phyloP scores from a whole-genome alignment of 768 basidiomycete genomes.

The Mycena rebaudengoi region DNA sequence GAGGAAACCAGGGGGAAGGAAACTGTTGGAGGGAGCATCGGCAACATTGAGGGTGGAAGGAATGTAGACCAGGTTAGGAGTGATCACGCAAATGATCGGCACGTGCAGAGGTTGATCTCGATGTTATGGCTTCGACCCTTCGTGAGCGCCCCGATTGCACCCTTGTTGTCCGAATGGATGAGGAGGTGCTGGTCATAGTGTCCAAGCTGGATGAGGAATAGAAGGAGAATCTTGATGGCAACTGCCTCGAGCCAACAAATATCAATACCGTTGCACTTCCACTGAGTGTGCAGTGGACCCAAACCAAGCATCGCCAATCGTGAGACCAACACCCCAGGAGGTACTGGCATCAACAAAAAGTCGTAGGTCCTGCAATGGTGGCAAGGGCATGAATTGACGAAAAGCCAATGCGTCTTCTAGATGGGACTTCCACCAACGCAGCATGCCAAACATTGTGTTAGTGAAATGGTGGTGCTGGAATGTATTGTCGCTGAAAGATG shows the following conservation, averaged over 20 bases:
- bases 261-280: constrained; percentile 22
- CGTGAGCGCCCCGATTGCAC: background rate
- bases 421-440: constrained; percentile 43
- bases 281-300: constrained; percentile 29
- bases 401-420: background rate
- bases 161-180: constrained; percentile 1
- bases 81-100: background rate
- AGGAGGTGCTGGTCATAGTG: background rate
- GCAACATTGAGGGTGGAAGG: too few relatives aligned
- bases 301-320: constrained; percentile 37
- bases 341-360: constrained; percentile 50
- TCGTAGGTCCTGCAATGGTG: constrained; percentile 13
- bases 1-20: background rate
- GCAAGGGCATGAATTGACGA: constrained; percentile 23
- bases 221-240: constrained; percentile 27
- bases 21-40: background rate
- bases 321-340: constrained; percentile 48
- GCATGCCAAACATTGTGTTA: constrained; percentile 32
- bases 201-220: background rate
- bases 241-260: constrained; percentile 37
- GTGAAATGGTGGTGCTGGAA: constrained; percentile 26
- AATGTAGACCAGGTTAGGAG: too few relatives aligned
- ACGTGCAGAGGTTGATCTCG: background rate
- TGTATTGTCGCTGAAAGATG: constrained; percentile 27
- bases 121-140: background rate